A percentile compares a stretch with the other conserved stretches of the same genome.
phyloP scores from a whole-genome alignment of 768 basidiomycete species.

The Cystofilobasidium bisporidii region DNA sequence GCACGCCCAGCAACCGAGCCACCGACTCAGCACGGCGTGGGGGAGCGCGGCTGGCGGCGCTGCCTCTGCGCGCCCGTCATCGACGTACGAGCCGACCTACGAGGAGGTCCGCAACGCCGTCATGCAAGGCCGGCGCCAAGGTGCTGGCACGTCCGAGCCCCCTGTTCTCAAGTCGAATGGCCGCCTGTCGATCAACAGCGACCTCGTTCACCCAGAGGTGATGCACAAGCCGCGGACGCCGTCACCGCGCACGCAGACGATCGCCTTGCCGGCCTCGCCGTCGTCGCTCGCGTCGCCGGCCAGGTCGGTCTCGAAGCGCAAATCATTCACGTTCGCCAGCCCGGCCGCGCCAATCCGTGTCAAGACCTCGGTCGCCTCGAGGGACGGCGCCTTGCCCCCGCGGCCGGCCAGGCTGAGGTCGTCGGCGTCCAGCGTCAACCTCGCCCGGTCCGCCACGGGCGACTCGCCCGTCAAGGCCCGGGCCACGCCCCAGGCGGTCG shows the following conservation, averaged over 20 bases:
- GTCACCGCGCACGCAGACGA: not conserved
- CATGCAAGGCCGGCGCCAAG: not conserved
- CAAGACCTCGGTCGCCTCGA: slow-evolving; percentile 9
- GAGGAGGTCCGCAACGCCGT: slow-evolving; percentile 7
- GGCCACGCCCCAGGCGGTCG: not conserved
- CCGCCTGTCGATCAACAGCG: not conserved
- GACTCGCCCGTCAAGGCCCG: not conserved
- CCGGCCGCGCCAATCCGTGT: slow-evolving; percentile 26
- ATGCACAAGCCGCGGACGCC: not conserved
- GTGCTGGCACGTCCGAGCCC: not conserved
- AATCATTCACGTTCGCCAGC: slow-evolving; percentile 27
- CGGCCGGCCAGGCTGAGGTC: slow-evolving; percentile 12
- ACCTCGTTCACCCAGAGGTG: not conserved
- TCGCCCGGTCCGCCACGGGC: not conserved
- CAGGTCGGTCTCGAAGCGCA: slow-evolving; percentile 8
- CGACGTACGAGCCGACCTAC: slow-evolving; percentile 1
- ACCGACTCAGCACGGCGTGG: not conserved
- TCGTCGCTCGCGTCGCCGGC: not conserved
- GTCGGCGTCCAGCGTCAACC: slow-evolving; percentile 7
- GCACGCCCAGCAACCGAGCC: not conserved
- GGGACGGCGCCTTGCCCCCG: not conserved
- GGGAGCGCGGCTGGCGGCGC: not conserved
- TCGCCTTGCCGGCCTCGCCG: not conserved
- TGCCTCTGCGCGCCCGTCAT: not conserved
- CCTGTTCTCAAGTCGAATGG: not conserved